Evolutionary conservation across 2,329 filamentous ascomycete species (phyloP), one percentile per base, ranked within the genome.

Genomic region (Fusarium sp.): DNA sequence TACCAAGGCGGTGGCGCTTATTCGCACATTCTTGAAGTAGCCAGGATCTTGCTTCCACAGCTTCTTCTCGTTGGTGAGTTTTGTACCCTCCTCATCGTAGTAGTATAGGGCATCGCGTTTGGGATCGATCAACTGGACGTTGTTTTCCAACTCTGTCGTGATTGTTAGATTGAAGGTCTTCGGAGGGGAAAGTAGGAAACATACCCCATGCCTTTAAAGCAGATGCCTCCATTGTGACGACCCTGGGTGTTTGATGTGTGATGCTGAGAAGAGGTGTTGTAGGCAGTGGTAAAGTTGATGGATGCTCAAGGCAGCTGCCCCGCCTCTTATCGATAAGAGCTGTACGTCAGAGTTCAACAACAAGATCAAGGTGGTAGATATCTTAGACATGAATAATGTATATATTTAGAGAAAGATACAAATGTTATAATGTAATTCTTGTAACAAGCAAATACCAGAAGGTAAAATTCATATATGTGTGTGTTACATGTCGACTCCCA

Each of bases 11-110:
- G 97, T 90, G 60, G 96, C 94, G 52, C 93, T 96, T 80, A 99
- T 95, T 74, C 94, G 93, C 46, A 98, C 93, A 54, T 92, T 87
- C 78, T 95, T 96, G 87, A 98, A 99, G 84, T 97, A 90, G 79
- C 93, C 86, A 0, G 91, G 90, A 76, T 97, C 90, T 46, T 83
- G 83, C 49, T 82, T 83, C 96, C 96, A 98, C 64, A 94, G 94
- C 54, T 87, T 87, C 22, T 85, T 83, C 13, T 85, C 81, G 65
- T 85, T 86, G 69, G 92, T 86, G 37, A 84, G 81, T 75, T 91
- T 92, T 74, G 96, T 91, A 43, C 88, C 87, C 3, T 83, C 83
- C 65, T 83, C 79, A 70, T 94, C 88, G 83, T 96, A 97, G 75
- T 87, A 86, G 84, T 97, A 99, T 73, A 99, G 92, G 45, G 93